phyloP scores from a whole-genome alignment of 2,329 filamentous ascomycete genomes.

The Fusarium kyushuense region DNA sequence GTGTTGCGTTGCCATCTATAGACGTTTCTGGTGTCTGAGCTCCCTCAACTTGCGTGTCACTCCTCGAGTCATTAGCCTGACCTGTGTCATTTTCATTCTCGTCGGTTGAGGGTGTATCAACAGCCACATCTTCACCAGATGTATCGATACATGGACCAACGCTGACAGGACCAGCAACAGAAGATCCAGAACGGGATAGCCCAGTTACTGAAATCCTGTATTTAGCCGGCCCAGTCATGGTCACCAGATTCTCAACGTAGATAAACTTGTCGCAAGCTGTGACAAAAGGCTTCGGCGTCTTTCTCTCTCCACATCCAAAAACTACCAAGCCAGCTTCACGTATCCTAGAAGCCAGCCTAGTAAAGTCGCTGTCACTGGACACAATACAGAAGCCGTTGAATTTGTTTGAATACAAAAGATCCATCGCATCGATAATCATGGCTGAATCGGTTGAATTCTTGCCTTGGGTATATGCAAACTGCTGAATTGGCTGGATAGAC shows the following conservation, averaged over 20 bases:
- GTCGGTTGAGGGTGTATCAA: rapidly evolving
- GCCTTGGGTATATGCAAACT: constrained; percentile 53
- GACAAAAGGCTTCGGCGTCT: constrained; percentile 51
- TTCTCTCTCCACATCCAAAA: constrained; percentile 52
- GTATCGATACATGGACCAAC: background rate
- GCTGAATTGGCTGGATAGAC: constrained; percentile 54
- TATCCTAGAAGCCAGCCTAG: constrained; percentile 51
- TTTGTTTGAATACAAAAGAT: constrained; percentile 50
- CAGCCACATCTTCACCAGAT: too few relatives aligned
- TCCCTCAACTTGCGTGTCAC: too few relatives aligned
- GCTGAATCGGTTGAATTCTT: constrained; percentile 54
- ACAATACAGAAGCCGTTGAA: constrained; percentile 53
- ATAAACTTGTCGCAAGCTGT: constrained; percentile 53
- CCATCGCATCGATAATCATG: constrained; percentile 56
- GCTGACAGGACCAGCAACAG: background rate
- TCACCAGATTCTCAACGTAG: constrained; percentile 44
- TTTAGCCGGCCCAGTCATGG: background rate
- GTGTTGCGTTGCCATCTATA: background rate
- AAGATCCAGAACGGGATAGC: background rate
- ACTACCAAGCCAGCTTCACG: constrained; percentile 40
- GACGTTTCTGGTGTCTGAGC: too few relatives aligned
- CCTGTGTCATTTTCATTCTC: rapidly evolving
- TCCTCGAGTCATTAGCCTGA: too few relatives aligned
- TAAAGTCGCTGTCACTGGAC: constrained; percentile 55
- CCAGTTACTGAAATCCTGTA: background rate